Evolutionary conservation across 148 eudicot species (phyloP), one percentile per base, ranked within the genome.

Genomic region (Pouteria glomerata): DNA sequence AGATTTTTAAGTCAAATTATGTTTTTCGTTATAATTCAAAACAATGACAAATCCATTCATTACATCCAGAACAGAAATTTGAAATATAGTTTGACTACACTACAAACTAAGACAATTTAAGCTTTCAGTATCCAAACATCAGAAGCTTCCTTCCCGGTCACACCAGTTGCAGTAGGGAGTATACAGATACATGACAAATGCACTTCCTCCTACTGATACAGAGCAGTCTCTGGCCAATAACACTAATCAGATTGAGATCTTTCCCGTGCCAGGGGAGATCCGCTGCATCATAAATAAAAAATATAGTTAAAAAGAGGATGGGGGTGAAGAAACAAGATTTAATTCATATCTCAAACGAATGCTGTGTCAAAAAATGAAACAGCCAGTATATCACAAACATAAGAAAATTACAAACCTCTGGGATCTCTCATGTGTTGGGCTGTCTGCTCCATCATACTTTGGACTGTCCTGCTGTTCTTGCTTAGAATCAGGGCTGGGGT

Each of bases 191-290:
- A 39, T 10, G 10, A 10, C 44, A 39, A 39, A 10, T 4, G 10
- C 10, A 39, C 7, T 39, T 16, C 53, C 15, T 48, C 2, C 18
- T 8, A 48, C 53, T 48, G n/a, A n/a, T n/a, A n/a, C n/a, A n/a
- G n/a, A n/a, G n/a, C n/a, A n/a, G n/a, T n/a, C n/a, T n/a, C n/a
- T n/a, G n/a, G n/a, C n/a, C n/a, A n/a, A n/a, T n/a, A n/a, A n/a
- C n/a, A n/a, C n/a, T n/a, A n/a, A n/a, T n/a, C n/a, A 44, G 83
- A 84, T 4, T 45, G 76, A 24, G 85, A 85, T 77, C 85, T 72
- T 76, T 85, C 81, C 1, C 85, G 68, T 26, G 47, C 79, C 3
- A 42, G 41, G 27, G 88, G 83, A 3, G 85, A 77, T 35, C 71
- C 68, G 59, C 85, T 85, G 88, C 79, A 70, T 26, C 74, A 63